phyloP scores from a whole-genome alignment of 176 grass and related monocot genomes.

The Musa beccarii region DNA sequence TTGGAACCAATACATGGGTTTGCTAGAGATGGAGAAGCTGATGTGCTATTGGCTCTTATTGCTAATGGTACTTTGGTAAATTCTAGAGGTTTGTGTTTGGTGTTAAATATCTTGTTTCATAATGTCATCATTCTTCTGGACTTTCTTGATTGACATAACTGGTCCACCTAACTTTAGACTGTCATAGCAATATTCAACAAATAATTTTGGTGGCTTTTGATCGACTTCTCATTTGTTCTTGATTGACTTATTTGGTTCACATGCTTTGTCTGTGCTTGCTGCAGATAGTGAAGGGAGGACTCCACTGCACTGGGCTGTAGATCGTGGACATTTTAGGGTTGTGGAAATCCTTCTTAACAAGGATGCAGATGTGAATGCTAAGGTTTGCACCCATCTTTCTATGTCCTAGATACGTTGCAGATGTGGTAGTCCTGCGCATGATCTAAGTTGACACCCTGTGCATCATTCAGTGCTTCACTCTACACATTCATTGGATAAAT shows the following conservation, averaged over 20 bases:
- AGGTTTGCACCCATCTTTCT: conserved; percentile 37
- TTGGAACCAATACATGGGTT: conserved; percentile 76
- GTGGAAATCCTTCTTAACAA: conserved; percentile 62
- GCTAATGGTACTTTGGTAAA: conserved; percentile 52
- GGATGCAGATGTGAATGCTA: conserved; percentile 75
- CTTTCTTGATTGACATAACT: no score
- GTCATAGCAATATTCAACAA: no score
- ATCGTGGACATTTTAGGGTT: conserved; percentile 63
- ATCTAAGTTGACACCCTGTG: no score
- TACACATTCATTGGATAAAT: no score
- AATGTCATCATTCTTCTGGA: no score
- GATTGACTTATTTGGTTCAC: neutral
- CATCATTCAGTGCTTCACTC: no score
- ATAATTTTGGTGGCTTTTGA: no score
- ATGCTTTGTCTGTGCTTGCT: conserved; percentile 24
- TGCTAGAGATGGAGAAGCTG: conserved; percentile 78
- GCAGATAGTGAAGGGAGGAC: conserved; percentile 95
- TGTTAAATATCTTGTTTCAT: no score
- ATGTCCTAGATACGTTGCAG: neutral
- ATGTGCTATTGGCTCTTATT: conserved; percentile 58
- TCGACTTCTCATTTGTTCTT: no score
- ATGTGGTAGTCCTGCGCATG: no score
- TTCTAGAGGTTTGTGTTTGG: conserved; percentile 47
- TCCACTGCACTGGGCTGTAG: conserved; percentile 94
- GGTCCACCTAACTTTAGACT: no score